Evolutionary conservation across 768 basidiomycete species (phyloP).

Genomic region (Lentinula sp.): DNA sequence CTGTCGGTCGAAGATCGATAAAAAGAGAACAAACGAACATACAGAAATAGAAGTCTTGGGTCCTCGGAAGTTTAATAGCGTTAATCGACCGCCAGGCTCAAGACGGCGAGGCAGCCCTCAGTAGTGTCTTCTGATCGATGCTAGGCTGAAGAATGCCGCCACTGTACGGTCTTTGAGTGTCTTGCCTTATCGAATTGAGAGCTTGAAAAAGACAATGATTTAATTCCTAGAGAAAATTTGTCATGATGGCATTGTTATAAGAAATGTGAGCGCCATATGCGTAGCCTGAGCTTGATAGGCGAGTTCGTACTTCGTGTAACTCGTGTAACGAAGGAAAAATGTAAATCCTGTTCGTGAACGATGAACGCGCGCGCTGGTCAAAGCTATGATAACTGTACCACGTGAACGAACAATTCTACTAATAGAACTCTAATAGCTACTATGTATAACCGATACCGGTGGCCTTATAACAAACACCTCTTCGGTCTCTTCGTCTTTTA

Average conservation of each 20-base stretch:
- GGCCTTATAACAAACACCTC: neutral
- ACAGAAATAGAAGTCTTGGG: neutral
- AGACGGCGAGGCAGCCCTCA: neutral
- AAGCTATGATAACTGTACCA: too few relatives aligned
- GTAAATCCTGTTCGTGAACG: too few relatives aligned
- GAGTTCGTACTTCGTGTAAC: neutral
- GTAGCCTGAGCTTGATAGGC: neutral
- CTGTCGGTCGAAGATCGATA: conserved; percentile 1
- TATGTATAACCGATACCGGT: too few relatives aligned
- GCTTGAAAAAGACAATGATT: too few relatives aligned
- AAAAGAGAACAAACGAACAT: conserved; percentile 2
- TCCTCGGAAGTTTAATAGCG: neutral
- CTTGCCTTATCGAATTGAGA: too few relatives aligned
- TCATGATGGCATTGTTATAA: neutral
- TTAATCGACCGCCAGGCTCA: neutral
- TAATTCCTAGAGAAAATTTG: neutral
- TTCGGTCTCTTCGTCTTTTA: neutral
- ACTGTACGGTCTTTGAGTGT: neutral
- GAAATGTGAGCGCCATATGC: neutral
- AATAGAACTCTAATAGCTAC: too few relatives aligned
- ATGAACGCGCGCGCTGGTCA: too few relatives aligned
- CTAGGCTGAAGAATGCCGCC: neutral
- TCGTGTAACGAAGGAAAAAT: neutral
- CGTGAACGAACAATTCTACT: too few relatives aligned
- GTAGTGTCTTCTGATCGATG: neutral